These are phyloP conservation scores for Comarum palustre DNA, from an alignment of 306 rosid species.

Conservation along the genomic window DNA sequence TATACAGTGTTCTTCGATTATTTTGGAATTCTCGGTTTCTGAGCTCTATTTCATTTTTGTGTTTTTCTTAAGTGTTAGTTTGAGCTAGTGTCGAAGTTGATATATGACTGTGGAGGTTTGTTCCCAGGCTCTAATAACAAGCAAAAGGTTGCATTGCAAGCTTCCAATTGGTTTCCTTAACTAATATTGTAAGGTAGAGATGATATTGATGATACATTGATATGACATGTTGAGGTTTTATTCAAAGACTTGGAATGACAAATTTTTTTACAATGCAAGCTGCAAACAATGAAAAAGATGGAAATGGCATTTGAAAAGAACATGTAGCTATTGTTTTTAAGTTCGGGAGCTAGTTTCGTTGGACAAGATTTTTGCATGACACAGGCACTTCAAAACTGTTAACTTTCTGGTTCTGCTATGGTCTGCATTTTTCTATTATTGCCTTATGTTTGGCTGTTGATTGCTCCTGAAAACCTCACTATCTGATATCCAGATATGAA, in stretches of 20 bases:
- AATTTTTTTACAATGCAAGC: background rate
- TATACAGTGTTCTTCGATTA: constrained; percentile 10
- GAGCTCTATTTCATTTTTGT: background rate
- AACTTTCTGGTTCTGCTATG: background rate
- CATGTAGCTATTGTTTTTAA: background rate
- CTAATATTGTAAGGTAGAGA: background rate
- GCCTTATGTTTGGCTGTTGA: background rate
- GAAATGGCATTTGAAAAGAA: background rate
- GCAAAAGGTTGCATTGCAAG: background rate
- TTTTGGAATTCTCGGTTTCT: background rate
- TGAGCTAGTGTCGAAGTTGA: background rate
- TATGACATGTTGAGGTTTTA: background rate
- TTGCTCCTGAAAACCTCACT: constrained; percentile 13
- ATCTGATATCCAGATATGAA: constrained; percentile 63
- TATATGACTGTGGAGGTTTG: background rate
- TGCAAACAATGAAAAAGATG: background rate
- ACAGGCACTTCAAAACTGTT: background rate
- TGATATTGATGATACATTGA: background rate
- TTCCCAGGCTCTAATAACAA: background rate
- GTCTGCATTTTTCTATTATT: background rate
- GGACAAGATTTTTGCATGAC: background rate
- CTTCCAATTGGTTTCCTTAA: background rate
- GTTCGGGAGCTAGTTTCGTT: constrained; percentile 9
- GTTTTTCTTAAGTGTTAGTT: background rate
- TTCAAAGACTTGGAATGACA: background rate